Conservation (phyloP, 23 red algal genomes). For the Gracilaria vermiculophylla region DNA sequence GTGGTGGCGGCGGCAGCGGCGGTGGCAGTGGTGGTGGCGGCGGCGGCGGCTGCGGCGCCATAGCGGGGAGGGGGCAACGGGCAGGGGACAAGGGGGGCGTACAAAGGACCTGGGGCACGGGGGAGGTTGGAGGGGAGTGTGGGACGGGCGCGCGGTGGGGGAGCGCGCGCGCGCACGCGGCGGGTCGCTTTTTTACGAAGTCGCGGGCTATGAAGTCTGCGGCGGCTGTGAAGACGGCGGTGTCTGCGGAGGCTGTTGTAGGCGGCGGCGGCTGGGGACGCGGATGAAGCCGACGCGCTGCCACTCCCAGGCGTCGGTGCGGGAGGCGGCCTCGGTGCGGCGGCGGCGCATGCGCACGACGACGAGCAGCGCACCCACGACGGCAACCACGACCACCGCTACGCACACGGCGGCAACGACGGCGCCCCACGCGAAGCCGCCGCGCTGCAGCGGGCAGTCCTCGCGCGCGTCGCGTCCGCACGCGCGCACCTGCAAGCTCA, state of each 20-base stretch:
- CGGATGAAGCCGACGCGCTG: constrained; percentile 16
- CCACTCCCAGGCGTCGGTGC: neutral
- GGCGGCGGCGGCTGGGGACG: neutral
- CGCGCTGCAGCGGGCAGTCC: neutral
- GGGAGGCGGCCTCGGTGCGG: neutral
- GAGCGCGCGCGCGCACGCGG: too few relatives aligned
- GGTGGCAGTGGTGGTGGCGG: neutral
- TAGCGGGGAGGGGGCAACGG: neutral
- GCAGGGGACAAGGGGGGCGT: too few relatives aligned
- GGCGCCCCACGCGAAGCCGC: neutral
- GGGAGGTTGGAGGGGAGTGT: neutral
- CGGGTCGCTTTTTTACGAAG: too few relatives aligned
- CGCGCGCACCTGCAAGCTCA: constrained; percentile 3
- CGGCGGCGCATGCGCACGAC: neutral
- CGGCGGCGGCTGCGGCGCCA: neutral
- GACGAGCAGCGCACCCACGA: neutral
- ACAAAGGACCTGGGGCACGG: too few relatives aligned
- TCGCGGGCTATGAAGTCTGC: too few relatives aligned
- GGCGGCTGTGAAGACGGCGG: too few relatives aligned
- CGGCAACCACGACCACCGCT: neutral
- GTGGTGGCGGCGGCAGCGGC: neutral
- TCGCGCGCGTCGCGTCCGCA: neutral
- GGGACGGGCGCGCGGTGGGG: neutral
- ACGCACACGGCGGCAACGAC: neutral
- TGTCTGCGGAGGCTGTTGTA: neutral